Percentiles rank a stretch among this genome's conserved stretches.
Evolutionary conservation across 2,329 filamentous ascomycete species (phyloP).

Genomic region (Fusarium cyanostomum): DNA sequence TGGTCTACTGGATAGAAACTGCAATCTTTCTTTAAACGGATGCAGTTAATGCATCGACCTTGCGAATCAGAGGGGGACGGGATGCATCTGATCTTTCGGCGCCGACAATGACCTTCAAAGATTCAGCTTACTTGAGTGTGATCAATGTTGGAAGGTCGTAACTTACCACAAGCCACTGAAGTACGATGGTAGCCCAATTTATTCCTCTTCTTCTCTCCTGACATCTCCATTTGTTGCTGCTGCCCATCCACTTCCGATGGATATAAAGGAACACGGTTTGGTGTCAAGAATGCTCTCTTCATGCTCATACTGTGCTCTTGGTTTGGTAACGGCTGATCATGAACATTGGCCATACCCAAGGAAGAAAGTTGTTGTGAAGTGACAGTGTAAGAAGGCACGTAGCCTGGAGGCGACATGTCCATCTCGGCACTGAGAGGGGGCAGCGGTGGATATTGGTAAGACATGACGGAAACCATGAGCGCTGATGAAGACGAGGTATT

Average conservation of each 20-base stretch:
- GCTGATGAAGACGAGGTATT: conserved; percentile 11
- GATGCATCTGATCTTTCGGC: conserved; percentile 93
- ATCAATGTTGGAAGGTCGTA: neutral
- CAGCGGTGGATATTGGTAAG: conserved; percentile 60
- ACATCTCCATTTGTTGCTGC: conserved; percentile 44
- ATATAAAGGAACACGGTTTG: conserved; percentile 57
- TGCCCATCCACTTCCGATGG: conserved; percentile 47
- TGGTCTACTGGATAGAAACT: conserved; percentile 92
- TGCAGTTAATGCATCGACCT: conserved; percentile 89
- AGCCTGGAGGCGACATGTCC: conserved; percentile 53
- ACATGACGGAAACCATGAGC: conserved; percentile 49
- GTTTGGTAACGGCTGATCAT: conserved; percentile 48
- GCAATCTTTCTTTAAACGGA: conserved; percentile 92
- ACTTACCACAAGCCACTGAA: conserved; percentile 94
- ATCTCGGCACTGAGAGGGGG: conserved; percentile 54
- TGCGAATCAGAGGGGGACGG: conserved; percentile 76
- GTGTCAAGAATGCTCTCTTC: conserved; percentile 61
- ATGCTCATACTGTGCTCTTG: conserved; percentile 50
- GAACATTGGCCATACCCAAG: conserved; percentile 47
- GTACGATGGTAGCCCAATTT: conserved; percentile 96
- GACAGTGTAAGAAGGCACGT: conserved; percentile 44
- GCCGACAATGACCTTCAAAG: conserved; percentile 81
- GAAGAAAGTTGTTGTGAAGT: conserved; percentile 45
- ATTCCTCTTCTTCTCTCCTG: conserved; percentile 74
- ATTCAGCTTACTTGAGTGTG: conserved; percentile 4